Conservation (phyloP, 2,329 filamentous ascomycete species). For the Aspergillus quadricinctus region DNA sequence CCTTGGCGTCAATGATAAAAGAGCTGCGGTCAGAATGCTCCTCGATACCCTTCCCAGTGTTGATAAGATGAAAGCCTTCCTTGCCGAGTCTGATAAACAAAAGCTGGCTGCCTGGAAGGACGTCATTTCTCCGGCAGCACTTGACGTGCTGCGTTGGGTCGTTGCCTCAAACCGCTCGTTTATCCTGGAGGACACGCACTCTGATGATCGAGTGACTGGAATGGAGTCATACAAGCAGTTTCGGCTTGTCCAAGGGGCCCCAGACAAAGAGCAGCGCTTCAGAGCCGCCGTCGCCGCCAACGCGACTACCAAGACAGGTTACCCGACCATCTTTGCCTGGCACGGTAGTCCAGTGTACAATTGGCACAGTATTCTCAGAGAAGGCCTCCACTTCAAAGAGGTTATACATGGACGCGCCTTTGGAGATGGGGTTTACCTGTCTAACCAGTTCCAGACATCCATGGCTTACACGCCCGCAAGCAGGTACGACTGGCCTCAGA, state of each 20-base stretch:
- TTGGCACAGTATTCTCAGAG: conserved; percentile 86
- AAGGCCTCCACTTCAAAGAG: conserved; percentile 69
- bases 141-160: conserved; percentile 76
- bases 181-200: conserved; percentile 63
- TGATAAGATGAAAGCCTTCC: conserved; percentile 41
- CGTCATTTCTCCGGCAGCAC: conserved; percentile 59
- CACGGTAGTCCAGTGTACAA: conserved; percentile 74
- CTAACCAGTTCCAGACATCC: conserved; percentile 56
- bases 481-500: conserved; percentile 49
- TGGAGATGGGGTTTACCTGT: conserved; percentile 81
- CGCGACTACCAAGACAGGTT: conserved; percentile 37
- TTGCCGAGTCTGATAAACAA: conserved; percentile 24
- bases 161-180: conserved; percentile 85
- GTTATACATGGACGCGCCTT: conserved; percentile 62
- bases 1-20: conserved; percentile 25
- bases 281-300: conserved; percentile 53
- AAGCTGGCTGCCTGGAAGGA: conserved; percentile 52
- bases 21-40: conserved; percentile 28
- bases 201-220: conserved; percentile 55
- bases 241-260: conserved; percentile 79
- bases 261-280: conserved; percentile 79
- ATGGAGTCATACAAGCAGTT: conserved; percentile 73
- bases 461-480: conserved; percentile 4
- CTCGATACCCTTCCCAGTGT: conserved; percentile 39
- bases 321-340: conserved; percentile 78